Percentiles rank a stretch among this genome's conserved stretches.
phyloP scores from a whole-genome alignment of 805 yeast genomes.

The Lipomyces orientalis region DNA sequence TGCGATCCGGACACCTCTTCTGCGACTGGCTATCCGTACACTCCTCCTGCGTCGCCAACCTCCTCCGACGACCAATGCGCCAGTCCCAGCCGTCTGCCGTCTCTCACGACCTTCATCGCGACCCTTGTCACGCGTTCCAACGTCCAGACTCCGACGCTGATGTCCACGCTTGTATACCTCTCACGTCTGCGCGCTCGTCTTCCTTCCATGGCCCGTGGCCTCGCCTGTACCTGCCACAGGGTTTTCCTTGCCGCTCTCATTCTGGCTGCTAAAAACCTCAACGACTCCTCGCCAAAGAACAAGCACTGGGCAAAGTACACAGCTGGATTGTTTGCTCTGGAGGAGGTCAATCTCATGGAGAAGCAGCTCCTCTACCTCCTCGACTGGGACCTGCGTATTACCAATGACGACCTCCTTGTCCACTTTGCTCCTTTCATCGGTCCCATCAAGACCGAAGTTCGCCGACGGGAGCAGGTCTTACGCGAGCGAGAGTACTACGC shows the following conservation, averaged over 20 bases:
- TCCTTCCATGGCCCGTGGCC: constrained; percentile 89
- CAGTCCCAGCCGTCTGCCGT: constrained; percentile 45
- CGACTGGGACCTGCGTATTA: constrained; percentile 82
- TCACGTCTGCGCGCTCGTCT: constrained; percentile 75
- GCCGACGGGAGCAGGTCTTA: constrained; percentile 32
- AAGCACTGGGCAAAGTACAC: constrained; percentile 97
- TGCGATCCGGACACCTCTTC: constrained; percentile 43
- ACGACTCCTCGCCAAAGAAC: constrained; percentile 93
- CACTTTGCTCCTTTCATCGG: constrained; percentile 76
- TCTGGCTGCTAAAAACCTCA: constrained; percentile 87
- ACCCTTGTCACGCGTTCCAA: constrained; percentile 78
- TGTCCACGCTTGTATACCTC: constrained; percentile 88
- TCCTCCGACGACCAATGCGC: constrained; percentile 14
- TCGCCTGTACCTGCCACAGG: constrained; percentile 87
- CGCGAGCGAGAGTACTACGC: constrained; percentile 31
- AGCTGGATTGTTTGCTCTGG: constrained; percentile 74
- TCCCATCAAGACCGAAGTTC: constrained; percentile 67
- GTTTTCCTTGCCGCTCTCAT: constrained; percentile 88
- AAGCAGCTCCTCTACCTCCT: constrained; percentile 80
- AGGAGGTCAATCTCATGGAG: constrained; percentile 90
- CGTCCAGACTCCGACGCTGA: constrained; percentile 92
- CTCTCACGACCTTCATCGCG: constrained; percentile 69
- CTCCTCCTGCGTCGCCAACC: constrained; percentile 52
- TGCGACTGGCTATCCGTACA: constrained; percentile 42
- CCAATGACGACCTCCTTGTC: constrained; percentile 69